A percentile compares a stretch with the other conserved stretches of the same genome.
Conservation (phyloP, 108 stramenopile genomes). For the Nitzschia inconspicua region DNA sequence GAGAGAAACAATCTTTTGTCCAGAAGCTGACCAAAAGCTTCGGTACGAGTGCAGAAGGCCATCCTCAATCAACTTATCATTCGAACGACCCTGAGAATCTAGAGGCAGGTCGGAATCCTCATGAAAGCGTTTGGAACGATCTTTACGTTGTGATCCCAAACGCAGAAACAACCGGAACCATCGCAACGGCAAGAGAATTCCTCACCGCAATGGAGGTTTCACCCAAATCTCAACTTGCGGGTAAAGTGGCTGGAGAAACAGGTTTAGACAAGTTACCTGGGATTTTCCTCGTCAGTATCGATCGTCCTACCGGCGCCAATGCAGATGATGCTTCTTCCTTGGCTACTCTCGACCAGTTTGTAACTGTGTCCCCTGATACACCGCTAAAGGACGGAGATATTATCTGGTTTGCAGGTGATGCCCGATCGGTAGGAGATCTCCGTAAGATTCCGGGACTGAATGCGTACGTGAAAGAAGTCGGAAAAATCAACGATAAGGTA, state of each 20-base stretch:
- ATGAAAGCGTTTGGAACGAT: slow-evolving; percentile 48
- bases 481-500: slow-evolving; percentile 66
- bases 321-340: slow-evolving; percentile 1
- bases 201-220: slow-evolving; percentile 70
- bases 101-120: too few relatives aligned
- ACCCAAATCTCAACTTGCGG: slow-evolving; percentile 47
- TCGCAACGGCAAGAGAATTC: slow-evolving; percentile 51
- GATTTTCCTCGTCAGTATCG: slow-evolving; percentile 71
- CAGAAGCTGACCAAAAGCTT: slow-evolving; percentile 7
- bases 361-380: slow-evolving; percentile 29
- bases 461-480: slow-evolving; percentile 59
- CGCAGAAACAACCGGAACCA: slow-evolving; percentile 1
- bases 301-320: slow-evolving; percentile 45
- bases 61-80: too few relatives aligned
- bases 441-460: slow-evolving; percentile 73
- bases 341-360: slow-evolving; percentile 3
- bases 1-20: slow-evolving; percentile 12
- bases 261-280: slow-evolving; percentile 73
- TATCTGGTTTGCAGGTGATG: slow-evolving; percentile 78
- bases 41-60: background rate
- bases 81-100: too few relatives aligned
- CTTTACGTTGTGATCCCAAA: slow-evolving; percentile 47
- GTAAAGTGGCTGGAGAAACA: slow-evolving; percentile 43
- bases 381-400: slow-evolving; percentile 43
- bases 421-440: slow-evolving; percentile 46